Conservation (phyloP, 2,329 filamentous ascomycete species). For the Pseudogymnoascus sp. region DNA sequence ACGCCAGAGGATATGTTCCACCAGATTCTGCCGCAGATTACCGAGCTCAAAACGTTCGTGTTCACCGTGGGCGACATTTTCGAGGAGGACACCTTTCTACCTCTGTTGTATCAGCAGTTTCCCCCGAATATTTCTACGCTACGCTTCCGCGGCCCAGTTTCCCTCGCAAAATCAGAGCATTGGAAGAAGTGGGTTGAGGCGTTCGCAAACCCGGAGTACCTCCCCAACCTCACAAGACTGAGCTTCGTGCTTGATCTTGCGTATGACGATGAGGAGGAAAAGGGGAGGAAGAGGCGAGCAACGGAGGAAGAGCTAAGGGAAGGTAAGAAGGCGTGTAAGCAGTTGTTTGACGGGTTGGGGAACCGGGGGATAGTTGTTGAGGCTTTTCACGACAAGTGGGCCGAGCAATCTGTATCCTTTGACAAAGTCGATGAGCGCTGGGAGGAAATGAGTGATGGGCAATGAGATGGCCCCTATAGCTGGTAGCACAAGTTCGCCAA, state of each 20-base stretch:
- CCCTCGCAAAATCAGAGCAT: neutral
- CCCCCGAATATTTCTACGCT: neutral
- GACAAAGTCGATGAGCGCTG: neutral
- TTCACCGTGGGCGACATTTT: neutral
- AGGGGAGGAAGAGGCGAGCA: neutral
- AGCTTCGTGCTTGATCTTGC: constrained; percentile 20
- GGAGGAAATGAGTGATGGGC: neutral
- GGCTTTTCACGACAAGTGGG: neutral
- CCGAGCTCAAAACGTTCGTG: neutral
- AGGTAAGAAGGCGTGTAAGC: neutral
- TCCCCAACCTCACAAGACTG: neutral
- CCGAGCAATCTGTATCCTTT: neutral
- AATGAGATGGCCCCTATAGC: neutral
- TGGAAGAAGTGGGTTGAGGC: neutral
- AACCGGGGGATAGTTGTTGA: neutral
- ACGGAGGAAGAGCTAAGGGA: neutral
- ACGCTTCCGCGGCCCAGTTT: neutral
- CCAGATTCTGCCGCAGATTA: neutral
- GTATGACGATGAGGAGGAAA: neutral
- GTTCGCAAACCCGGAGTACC: neutral
- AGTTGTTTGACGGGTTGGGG: neutral
- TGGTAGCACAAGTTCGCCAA: neutral
- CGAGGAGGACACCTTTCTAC: neutral
- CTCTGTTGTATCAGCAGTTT: neutral
- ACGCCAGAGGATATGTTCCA: neutral